phyloP scores from a whole-genome alignment of 208 protist species.

The Leishmania lainsoni region DNA sequence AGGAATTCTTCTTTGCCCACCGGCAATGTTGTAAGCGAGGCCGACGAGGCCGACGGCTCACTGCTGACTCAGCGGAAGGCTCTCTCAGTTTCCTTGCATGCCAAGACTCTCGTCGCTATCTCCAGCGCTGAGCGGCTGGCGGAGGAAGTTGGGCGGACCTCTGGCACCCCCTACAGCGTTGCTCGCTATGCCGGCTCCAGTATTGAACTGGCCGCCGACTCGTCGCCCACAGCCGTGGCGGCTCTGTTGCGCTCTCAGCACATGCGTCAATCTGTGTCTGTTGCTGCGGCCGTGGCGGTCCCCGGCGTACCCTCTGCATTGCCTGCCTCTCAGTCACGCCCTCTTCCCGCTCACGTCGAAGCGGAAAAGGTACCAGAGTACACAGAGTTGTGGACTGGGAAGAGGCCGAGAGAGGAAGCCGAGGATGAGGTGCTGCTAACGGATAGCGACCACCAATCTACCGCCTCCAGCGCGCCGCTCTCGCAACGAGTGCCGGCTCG shows the following conservation, averaged over 20 bases:
- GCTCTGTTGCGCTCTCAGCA: conserved; percentile 16
- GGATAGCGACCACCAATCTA: conserved; percentile 20
- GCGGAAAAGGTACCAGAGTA: background rate
- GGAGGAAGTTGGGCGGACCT: conserved; percentile 33
- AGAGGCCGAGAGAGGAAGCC: background rate
- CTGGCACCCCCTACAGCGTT: conserved; percentile 29
- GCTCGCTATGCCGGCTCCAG: conserved; percentile 20
- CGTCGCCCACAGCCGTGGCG: conserved; percentile 14
- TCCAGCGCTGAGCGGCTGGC: conserved; percentile 32
- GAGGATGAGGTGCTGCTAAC: conserved; percentile 25
- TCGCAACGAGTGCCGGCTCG: conserved; percentile 8
- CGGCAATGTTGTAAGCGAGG: background rate
- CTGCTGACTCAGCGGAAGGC: conserved; percentile 30
- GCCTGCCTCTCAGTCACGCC: background rate
- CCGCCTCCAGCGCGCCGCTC: background rate
- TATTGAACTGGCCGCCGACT: background rate
- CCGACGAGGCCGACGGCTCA: conserved; percentile 1
- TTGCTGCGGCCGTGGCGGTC: background rate
- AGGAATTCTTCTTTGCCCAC: background rate
- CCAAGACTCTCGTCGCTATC: conserved; percentile 30
- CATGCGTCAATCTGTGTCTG: background rate
- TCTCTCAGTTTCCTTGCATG: conserved; percentile 31
- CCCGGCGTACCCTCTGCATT: background rate
- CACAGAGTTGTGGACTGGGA: background rate
- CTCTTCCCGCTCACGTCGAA: background rate